These are phyloP conservation scores for Mollisiaceae sp. DNA, from an alignment of 2,329 filamentous ascomycete species.

Conservation along the genomic window DNA sequence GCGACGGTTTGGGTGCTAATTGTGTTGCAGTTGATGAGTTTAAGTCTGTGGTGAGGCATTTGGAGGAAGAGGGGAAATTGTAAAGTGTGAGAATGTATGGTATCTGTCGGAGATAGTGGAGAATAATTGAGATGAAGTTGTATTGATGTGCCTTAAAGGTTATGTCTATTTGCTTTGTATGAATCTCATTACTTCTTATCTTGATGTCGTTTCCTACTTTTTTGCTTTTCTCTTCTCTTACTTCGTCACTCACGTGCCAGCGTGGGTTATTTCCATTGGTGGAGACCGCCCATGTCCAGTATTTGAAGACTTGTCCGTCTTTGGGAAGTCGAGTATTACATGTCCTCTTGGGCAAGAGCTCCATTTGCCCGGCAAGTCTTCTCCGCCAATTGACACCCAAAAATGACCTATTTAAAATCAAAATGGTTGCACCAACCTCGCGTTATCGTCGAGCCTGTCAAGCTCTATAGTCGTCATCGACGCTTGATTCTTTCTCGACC, in stretches of 20 bases:
- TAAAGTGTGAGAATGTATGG: neutral
- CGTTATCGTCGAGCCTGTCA: neutral
- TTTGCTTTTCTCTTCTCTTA: too few species aligned
- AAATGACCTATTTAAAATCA: too few species aligned
- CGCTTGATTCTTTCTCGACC: slow-evolving; percentile 1
- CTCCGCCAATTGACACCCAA: too few species aligned
- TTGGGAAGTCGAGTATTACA: too few species aligned
- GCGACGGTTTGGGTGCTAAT: neutral
- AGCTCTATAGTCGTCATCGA: neutral
- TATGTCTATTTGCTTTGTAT: neutral
- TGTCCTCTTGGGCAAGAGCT: too few species aligned
- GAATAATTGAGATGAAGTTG: too few species aligned
- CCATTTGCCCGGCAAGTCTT: too few species aligned
- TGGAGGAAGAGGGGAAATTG: slow-evolving; percentile 16
- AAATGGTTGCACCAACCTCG: neutral
- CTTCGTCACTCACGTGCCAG: too few species aligned
- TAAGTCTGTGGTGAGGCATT: slow-evolving; percentile 4
- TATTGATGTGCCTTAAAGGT: too few species aligned
- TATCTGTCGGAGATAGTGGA: neutral
- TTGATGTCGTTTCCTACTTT: neutral
- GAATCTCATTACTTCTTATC: neutral
- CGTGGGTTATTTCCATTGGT: too few species aligned
- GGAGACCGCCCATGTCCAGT: too few species aligned
- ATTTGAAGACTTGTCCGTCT: too few species aligned
- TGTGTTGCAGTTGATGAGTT: slow-evolving; percentile 4